Base-by-base conservation (phyloP, 2,329 filamentous ascomycete species). In the Rhexocercosporidium sp. region DNA sequence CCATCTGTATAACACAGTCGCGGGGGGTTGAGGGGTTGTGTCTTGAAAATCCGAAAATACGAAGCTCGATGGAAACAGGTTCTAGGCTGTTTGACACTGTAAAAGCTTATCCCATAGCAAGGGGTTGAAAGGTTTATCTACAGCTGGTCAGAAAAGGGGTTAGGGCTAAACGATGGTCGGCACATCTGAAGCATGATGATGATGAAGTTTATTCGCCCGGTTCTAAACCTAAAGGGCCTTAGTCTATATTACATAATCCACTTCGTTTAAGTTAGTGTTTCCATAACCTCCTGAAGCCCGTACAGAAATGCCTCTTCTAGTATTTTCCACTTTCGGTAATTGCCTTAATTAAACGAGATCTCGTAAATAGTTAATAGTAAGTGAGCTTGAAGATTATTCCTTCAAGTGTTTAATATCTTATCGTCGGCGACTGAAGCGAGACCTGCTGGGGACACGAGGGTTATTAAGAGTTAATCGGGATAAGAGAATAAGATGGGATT, bases 191-290 rank as follows among this genome's bases (percentile, higher is more conserved):
- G n/a, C n/a, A 31, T 46, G 18, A 46, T 46, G 41, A 46, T 46
- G 8, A 46, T 46, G 18, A 46, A n/a, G 41, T 46, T 46, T 46
- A 46, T 46, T 46, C 41, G 41, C 41, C 41, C 41, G 41, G 41
- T 46, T 46, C 18, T 46, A 46, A 46, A 46, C 41, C 41, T 46
- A 46, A 46, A 46, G 41, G 41, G 16, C 41, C 41, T 18, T 46
- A 46, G 41, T 46, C 41, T 46, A 46, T 46, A 46, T 46, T 46
- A 46, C 41, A 46, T 46, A 46, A 46, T 46, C 41, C 41, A 46
- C 41, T 46, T 46, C 41, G 41, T 46, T n/a, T n/a, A n/a, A n/a
- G n/a, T 46, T 18, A 46, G 41, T 31, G 29, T 31, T 31, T 31
- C 29, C 29, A 31, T 31, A 31, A 4, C 29, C 29, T 31, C 29